Evolutionary conservation across 306 rosid genomes (phyloP), one percentile per base, ranked within the genome.

Genomic region (Rosa rugosa): DNA sequence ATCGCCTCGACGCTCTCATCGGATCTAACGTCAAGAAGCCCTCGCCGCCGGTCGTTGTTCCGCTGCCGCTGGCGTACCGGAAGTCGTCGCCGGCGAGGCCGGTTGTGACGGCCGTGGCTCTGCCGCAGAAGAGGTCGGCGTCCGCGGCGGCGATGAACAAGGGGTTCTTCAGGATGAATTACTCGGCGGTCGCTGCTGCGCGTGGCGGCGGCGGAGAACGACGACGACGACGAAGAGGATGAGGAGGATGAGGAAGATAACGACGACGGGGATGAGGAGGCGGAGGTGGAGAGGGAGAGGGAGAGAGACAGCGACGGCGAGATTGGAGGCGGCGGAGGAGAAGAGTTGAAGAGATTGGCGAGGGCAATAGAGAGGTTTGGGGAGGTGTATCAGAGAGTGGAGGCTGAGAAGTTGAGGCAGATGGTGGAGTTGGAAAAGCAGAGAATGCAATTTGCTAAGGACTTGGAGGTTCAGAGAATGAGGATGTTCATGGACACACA

Each of bases 351-450:
- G 79, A 89, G 85, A 73, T 79, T 94, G 92, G 99, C 97, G 20
- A 87, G 77, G 82, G 99, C 97, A 18, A 88, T 94, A 25, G 93
- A 89, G 89, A 88, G 87, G 76, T 92, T 94, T 25, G 99, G 97
- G 6, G 89, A 87, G 59, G 86, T 88, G 81, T 94, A 92, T 75
- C 92, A 94, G 77, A 92, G 92, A 84, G 92, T 92, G 78, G 99
- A 94, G 85, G 93, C 75, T 4, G 92, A 92, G 76, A 94, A 94
- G 77, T 81, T 92, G 82, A 92, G 90, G 91, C 97, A 94, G 83
- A 92, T 88, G 97, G 81, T 89, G 81, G 99, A 94, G 77, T 83
- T 94, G 92, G 97, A 94, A 93, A 92, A 91, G 86, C 95, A 92
- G 84, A 88, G 97, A 87, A 87, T 94, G 94, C 92, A 92, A 66